A percentile compares a stretch with the other conserved stretches of the same genome.
Evolutionary conservation across 305 asterid species (phyloP).

Genomic region (Striga hermonthica): DNA sequence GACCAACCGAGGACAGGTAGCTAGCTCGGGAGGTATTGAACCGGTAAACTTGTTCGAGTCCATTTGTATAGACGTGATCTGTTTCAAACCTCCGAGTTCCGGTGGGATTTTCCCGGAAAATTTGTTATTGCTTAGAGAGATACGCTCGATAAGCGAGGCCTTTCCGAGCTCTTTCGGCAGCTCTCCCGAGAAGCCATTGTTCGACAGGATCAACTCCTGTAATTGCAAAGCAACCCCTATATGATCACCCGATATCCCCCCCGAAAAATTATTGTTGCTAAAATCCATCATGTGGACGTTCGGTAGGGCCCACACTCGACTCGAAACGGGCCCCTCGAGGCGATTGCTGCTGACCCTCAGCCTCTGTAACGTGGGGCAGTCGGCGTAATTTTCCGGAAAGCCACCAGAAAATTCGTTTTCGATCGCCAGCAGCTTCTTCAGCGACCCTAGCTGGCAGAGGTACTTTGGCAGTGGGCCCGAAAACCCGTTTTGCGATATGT

Average conservation of each 20-base stretch:
- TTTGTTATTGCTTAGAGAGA: slow-evolving; percentile 52
- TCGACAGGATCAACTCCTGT: slow-evolving; percentile 56
- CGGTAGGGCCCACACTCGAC: slow-evolving; percentile 72
- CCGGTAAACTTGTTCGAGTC: slow-evolving; percentile 62
- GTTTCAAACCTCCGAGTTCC: slow-evolving; percentile 60
- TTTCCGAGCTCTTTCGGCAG: slow-evolving; percentile 68
- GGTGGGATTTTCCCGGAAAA: slow-evolving; percentile 67
- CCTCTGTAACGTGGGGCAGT: slow-evolving; percentile 59
- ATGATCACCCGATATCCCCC: slow-evolving; percentile 45
- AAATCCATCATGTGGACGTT: slow-evolving; percentile 64
- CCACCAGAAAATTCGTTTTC: slow-evolving; percentile 68
- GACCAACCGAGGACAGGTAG: slow-evolving; percentile 63
- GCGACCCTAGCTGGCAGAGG: slow-evolving; percentile 63
- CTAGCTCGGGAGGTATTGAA: slow-evolving; percentile 63
- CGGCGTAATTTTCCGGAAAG: slow-evolving; percentile 59
- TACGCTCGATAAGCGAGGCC: slow-evolving; percentile 56
- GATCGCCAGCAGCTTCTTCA: slow-evolving; percentile 69
- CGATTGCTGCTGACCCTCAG: slow-evolving; percentile 60
- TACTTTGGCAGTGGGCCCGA: slow-evolving; percentile 74
- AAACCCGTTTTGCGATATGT: slow-evolving; percentile 81
- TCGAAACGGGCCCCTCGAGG: slow-evolving; percentile 58
- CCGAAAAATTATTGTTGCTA: slow-evolving; percentile 63
- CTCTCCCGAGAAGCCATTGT: slow-evolving; percentile 69
- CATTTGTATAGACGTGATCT: slow-evolving; percentile 72
- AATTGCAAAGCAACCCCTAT: slow-evolving; percentile 49